These are phyloP conservation scores for Bipolaris sorokiniana DNA, from an alignment of 2,329 filamentous ascomycete genomes.

Conservation along the genomic window DNA sequence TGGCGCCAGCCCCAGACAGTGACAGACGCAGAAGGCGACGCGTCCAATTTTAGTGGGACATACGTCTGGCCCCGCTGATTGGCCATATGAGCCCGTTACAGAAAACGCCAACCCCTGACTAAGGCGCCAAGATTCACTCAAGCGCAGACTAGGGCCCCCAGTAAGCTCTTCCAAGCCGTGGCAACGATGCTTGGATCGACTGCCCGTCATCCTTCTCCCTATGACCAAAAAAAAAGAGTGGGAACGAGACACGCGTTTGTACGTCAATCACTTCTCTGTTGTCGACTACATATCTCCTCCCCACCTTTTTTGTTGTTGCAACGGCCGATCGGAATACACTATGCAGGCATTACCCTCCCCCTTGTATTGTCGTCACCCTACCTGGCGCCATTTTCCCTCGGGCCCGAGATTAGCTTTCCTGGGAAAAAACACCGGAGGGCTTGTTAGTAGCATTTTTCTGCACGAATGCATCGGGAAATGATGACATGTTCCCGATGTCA, in stretches of 20 bases:
- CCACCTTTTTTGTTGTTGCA: not conserved
- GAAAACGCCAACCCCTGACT: conserved; percentile 16
- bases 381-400: too few relatives aligned
- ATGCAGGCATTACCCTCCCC: too few relatives aligned
- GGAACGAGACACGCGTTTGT: conserved; percentile 18
- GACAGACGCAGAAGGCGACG: conserved; percentile 7
- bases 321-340: conserved; percentile 14
- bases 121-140: conserved; percentile 15
- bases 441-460: too few relatives aligned
- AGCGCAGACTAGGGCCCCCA: not conserved
- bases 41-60: conserved; percentile 14
- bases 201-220: not conserved
- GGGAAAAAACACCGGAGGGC: too few relatives aligned
- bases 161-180: conserved; percentile 14
- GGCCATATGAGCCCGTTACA: not conserved
- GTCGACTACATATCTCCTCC: not conserved
- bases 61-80: conserved; percentile 4
- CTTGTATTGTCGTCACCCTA: too few relatives aligned
- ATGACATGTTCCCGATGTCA: too few relatives aligned
- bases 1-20: not conserved
- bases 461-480: too few relatives aligned
- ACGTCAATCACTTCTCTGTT: conserved; percentile 7
- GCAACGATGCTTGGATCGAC: conserved; percentile 21
- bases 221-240: too few relatives aligned
- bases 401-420: too few relatives aligned